Evolutionary conservation across 345 rosid species (phyloP).

Genomic region (Diplotaxis tenuifolia): DNA sequence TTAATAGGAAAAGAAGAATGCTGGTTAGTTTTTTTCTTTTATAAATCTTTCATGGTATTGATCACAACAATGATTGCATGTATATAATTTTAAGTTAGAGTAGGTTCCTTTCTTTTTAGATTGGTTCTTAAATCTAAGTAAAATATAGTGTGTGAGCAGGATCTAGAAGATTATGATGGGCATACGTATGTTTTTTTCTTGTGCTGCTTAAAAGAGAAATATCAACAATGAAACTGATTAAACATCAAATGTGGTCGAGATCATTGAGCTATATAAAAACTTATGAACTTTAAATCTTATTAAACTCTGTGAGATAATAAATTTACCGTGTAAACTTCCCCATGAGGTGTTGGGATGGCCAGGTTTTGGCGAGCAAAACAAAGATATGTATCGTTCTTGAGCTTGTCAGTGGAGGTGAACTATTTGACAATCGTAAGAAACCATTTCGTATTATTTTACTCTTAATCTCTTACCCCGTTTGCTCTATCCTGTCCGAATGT

Average conservation of each 20-base stretch:
- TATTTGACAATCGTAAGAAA: too few species aligned
- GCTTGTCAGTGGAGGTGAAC: too few species aligned
- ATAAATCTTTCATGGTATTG: background rate
- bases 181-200: background rate
- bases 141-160: background rate
- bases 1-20: background rate
- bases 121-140: background rate
- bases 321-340: too few species aligned
- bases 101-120: background rate
- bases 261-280: slow-evolving; percentile 42
- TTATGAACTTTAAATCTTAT: background rate
- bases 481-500: too few species aligned
- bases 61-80: too few species aligned
- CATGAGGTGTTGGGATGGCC: too few species aligned
- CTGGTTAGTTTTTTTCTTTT: background rate
- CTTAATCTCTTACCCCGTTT: too few species aligned
- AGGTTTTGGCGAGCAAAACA: too few species aligned
- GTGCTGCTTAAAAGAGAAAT: slow-evolving; percentile 81
- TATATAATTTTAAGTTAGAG: too few species aligned
- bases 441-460: too few species aligned
- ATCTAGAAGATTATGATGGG: slow-evolving; percentile 9
- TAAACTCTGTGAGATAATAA: too few species aligned
- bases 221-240: slow-evolving; percentile 91
- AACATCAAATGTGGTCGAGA: slow-evolving; percentile 46
- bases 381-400: too few species aligned